Conservation (phyloP, 495 filamentous ascomycete species). For the Neurospora sublineolata region DNA sequence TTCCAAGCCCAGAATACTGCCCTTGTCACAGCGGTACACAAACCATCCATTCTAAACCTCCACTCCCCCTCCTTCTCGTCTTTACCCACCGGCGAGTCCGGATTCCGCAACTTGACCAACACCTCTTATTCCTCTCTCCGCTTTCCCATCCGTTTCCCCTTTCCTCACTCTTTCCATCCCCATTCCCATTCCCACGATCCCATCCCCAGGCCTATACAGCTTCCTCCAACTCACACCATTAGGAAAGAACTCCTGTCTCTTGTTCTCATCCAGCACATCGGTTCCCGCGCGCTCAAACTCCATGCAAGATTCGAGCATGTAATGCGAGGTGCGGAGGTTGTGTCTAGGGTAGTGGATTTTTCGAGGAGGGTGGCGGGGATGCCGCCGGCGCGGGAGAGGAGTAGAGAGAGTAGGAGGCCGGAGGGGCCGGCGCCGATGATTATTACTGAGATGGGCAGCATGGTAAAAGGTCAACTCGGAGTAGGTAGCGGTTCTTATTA, state of each 20-base stretch:
- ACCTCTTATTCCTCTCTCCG: constrained; percentile 20
- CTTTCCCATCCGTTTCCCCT: too few relatives aligned
- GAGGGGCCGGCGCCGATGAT: too few relatives aligned
- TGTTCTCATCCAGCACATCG: constrained; percentile 32
- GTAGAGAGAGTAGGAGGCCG: constrained; percentile 41
- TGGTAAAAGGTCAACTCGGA: too few relatives aligned
- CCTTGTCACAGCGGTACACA: constrained; percentile 38
- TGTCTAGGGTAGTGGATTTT: constrained; percentile 35
- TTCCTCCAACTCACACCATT: constrained; percentile 38
- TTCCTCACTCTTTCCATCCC: too few relatives aligned
- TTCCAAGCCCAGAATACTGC: too few relatives aligned
- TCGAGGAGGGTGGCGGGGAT: constrained; percentile 44
- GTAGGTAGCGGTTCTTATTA: too few relatives aligned
- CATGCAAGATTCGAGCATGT: constrained; percentile 29
- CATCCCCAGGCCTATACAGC: constrained; percentile 12
- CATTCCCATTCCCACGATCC: too few relatives aligned
- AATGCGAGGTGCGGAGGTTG: constrained; percentile 46
- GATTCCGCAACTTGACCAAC: constrained; percentile 13
- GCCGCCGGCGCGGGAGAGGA: constrained; percentile 42
- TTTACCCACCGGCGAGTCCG: neutral
- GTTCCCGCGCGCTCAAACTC: constrained; percentile 37
- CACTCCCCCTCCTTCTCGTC: constrained; percentile 15
- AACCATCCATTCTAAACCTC: constrained; percentile 39
- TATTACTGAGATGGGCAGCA: constrained; percentile 37
- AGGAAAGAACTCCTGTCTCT: constrained; percentile 28